These are phyloP conservation scores for Epicoccum nigrum DNA, from an alignment of 2,329 filamentous ascomycete genomes.

Conservation along the genomic window DNA sequence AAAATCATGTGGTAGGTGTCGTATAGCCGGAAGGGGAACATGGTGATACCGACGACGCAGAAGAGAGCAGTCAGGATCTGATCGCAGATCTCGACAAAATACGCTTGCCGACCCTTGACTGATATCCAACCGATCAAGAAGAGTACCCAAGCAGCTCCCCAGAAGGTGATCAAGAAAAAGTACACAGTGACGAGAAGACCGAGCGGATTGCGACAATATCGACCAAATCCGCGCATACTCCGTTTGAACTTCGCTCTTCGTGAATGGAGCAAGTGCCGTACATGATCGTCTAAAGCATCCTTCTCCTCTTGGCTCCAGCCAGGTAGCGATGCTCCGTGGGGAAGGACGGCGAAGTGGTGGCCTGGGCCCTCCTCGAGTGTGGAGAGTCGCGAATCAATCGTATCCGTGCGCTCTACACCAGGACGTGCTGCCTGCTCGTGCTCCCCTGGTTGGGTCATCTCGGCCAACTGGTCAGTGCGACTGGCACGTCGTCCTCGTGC, in stretches of 20 bases:
- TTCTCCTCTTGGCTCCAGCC: slow-evolving; percentile 81
- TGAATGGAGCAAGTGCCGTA: slow-evolving; percentile 86
- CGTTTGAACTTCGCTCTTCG: slow-evolving; percentile 79
- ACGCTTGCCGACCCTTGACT: slow-evolving; percentile 72
- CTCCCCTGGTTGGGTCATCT: slow-evolving; percentile 27
- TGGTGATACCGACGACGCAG: slow-evolving; percentile 65
- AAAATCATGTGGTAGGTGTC: slow-evolving; percentile 89
- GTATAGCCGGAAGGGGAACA: slow-evolving; percentile 73
- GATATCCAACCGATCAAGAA: slow-evolving; percentile 91
- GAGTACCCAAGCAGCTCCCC: slow-evolving; percentile 84
- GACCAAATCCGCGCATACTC: slow-evolving; percentile 76
- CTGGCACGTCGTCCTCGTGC: slow-evolving; percentile 12
- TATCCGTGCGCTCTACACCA: slow-evolving; percentile 30
- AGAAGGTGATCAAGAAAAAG: slow-evolving; percentile 83
- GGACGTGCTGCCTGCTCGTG: slow-evolving; percentile 22
- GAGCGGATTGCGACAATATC: slow-evolving; percentile 74
- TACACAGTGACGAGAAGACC: slow-evolving; percentile 86
- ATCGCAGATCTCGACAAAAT: slow-evolving; percentile 60
- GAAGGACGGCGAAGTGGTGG: slow-evolving; percentile 78
- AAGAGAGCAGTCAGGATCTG: slow-evolving; percentile 67
- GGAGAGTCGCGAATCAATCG: slow-evolving; percentile 41
- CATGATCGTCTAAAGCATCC: slow-evolving; percentile 79
- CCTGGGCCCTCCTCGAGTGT: slow-evolving; percentile 52
- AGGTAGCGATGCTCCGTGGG: slow-evolving; percentile 72
- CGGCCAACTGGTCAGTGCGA: slow-evolving; percentile 16